A percentile compares a stretch with the other conserved stretches of the same genome.
Conservation (phyloP, 2,329 filamentous ascomycete species). For the Alternaria arbusti region DNA sequence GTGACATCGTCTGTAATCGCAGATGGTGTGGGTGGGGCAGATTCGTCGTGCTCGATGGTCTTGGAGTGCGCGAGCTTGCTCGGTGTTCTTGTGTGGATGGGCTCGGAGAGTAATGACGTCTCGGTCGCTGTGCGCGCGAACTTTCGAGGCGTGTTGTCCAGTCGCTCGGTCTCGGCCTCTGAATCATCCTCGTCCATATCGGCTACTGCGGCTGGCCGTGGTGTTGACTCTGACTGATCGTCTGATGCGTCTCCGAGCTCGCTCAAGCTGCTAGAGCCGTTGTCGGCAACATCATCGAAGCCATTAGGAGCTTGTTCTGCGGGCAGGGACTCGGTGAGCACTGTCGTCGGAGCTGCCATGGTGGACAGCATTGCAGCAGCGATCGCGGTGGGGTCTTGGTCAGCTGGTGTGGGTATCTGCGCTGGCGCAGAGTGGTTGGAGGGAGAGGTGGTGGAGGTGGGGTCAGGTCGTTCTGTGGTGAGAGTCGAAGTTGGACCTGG, state of each 20-base stretch:
- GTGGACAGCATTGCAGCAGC: slow-evolving; percentile 33
- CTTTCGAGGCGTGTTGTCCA: slow-evolving; percentile 84
- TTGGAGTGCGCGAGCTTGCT: slow-evolving; percentile 47
- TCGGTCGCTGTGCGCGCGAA: slow-evolving; percentile 50
- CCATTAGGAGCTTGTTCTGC: slow-evolving; percentile 17
- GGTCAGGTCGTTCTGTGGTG: slow-evolving; percentile 18
- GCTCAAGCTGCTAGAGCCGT: slow-evolving; percentile 84
- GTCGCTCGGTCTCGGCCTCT: slow-evolving; percentile 91
- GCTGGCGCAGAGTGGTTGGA: slow-evolving; percentile 41
- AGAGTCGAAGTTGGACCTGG: slow-evolving; percentile 24
- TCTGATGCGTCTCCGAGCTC: slow-evolving; percentile 85
- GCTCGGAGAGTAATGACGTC: slow-evolving; percentile 43
- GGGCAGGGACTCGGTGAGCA: slow-evolving; percentile 21
- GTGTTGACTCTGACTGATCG: slow-evolving; percentile 53
- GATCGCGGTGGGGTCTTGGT: slow-evolving; percentile 16
- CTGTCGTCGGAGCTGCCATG: slow-evolving; percentile 29
- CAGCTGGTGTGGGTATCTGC: slow-evolving; percentile 18
- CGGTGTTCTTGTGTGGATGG: slow-evolving; percentile 42
- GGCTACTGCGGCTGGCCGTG: slow-evolving; percentile 25
- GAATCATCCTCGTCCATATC: slow-evolving; percentile 67
- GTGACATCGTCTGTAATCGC: slow-evolving; percentile 21
- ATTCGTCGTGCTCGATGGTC: slow-evolving; percentile 40
- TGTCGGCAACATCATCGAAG: slow-evolving; percentile 60
- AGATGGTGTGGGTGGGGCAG: slow-evolving; percentile 37
- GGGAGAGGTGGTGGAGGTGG: slow-evolving; percentile 54